Conservation (phyloP, 2,329 filamentous ascomycete species). For the Fusarium staphyleae region DNA sequence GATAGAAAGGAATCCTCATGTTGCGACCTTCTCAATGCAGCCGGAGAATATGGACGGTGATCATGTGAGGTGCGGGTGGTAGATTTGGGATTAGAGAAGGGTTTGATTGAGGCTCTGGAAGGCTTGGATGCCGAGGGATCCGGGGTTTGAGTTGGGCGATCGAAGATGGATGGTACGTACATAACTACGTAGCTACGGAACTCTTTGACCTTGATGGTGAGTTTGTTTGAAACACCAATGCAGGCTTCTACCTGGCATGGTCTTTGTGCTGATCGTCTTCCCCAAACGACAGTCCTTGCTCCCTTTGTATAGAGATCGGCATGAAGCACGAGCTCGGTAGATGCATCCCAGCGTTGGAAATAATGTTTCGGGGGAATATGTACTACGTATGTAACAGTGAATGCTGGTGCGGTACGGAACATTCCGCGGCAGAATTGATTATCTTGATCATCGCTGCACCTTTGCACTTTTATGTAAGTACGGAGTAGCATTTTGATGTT, state of each 20-base stretch:
- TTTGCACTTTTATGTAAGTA: not conserved
- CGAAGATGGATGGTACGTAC: slow-evolving; percentile 18
- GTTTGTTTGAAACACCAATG: not conserved
- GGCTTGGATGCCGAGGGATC: slow-evolving; percentile 21
- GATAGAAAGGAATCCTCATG: not conserved
- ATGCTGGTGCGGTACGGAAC: slow-evolving; percentile 17
- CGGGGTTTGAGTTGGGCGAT: slow-evolving; percentile 16
- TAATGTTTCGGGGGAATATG: slow-evolving; percentile 21
- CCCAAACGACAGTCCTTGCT: not conserved
- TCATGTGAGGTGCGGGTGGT: slow-evolving; percentile 11
- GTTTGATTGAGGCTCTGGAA: slow-evolving; percentile 4
- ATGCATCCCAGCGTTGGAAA: not conserved
- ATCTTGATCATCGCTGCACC: slow-evolving; percentile 27
- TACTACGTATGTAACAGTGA: slow-evolving; percentile 5
- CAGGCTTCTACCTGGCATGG: not conserved
- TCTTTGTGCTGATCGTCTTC: no score
- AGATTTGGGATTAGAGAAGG: slow-evolving; percentile 2
- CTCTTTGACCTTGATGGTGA: slow-evolving; percentile 11
- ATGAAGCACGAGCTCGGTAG: slow-evolving; percentile 3
- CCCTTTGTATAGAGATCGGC: slow-evolving; percentile 17
- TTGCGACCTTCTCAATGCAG: slow-evolving; percentile 40
- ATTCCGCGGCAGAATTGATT: slow-evolving; percentile 12
- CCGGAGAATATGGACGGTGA: slow-evolving; percentile 1
- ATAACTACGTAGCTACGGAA: slow-evolving; percentile 13
- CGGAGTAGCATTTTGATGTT: not conserved